Evolutionary conservation across 1,284 basidiomycete genomes (phyloP).

Genomic region (Pseudozyma flocculosa): DNA sequence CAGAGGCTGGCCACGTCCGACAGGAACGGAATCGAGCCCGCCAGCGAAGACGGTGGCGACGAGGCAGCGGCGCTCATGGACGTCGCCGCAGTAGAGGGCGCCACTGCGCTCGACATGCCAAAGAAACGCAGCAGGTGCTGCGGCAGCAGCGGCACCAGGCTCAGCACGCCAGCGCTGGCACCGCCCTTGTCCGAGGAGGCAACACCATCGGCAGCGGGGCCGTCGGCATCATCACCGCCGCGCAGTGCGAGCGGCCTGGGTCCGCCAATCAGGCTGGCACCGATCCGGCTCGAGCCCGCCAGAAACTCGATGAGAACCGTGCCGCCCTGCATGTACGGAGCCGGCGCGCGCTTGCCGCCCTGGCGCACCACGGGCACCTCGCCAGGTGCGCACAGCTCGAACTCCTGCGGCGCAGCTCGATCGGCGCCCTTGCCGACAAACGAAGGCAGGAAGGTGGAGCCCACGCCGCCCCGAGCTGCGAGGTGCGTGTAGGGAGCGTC

Average conservation of each 20-base stretch:
- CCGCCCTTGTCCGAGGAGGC: neutral
- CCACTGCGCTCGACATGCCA: constrained; percentile 7
- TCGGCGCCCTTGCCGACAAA: neutral
- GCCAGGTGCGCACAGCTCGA: constrained; percentile 1
- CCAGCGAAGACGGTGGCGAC: neutral
- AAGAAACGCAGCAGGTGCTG: constrained; percentile 34
- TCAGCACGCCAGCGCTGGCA: constrained; percentile 4
- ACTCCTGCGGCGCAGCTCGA: neutral
- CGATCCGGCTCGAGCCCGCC: constrained; percentile 29
- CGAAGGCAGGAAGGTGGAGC: neutral
- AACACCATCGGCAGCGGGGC: neutral
- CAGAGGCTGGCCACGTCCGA: constrained; percentile 4
- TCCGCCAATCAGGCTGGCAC: constrained; percentile 32
- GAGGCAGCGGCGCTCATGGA: neutral
- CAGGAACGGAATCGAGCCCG: constrained; percentile 8
- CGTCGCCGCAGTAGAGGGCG: neutral
- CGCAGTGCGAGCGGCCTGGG: too few species aligned
- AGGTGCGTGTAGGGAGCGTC: constrained; percentile 48
- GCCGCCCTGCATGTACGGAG: constrained; percentile 35
- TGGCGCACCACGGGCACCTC: neutral
- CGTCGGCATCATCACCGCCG: neutral
- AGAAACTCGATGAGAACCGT: constrained; percentile 47
- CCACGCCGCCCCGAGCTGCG: constrained; percentile 16
- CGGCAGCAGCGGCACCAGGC: constrained; percentile 36
- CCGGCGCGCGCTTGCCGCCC: too few species aligned